Evolutionary conservation across 176 grass and related monocot genomes (phyloP).

Genomic region (Echinochloa phyllopogon): DNA sequence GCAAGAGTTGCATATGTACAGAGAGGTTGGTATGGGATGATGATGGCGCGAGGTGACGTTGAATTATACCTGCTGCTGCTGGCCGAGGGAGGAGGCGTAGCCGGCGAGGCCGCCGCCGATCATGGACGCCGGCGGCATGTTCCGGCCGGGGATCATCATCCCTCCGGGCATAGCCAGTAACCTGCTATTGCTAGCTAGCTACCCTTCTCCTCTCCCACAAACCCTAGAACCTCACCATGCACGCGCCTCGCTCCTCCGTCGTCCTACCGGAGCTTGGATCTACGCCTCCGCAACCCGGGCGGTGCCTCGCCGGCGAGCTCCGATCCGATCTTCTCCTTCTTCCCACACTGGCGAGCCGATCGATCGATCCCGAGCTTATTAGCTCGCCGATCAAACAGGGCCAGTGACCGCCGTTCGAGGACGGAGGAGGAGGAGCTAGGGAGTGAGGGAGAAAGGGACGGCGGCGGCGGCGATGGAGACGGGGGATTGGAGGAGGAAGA

Average conservation of each 20-base stretch:
- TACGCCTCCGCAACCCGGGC: not conserved
- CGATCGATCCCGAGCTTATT: not conserved
- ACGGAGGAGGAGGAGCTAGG: not conserved
- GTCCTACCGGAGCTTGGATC: conserved; percentile 32
- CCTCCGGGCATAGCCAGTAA: conserved; percentile 65
- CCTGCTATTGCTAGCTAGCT: not conserved
- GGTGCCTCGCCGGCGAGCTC: not conserved
- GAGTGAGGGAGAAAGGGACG: not conserved
- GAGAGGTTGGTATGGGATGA: too few relatives aligned
- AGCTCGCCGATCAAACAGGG: not conserved
- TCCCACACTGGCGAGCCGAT: not conserved
- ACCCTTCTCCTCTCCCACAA: not conserved
- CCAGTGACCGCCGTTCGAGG: not conserved
- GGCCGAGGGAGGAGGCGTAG: conserved; percentile 69
- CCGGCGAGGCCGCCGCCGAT: conserved; percentile 51
- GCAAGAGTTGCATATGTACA: not conserved
- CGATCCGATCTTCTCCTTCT: conserved; percentile 13
- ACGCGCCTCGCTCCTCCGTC: not conserved
- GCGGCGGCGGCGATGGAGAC: not conserved
- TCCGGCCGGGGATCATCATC: conserved; percentile 81
- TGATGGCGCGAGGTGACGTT: too few relatives aligned
- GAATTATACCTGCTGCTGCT: conserved; percentile 58
- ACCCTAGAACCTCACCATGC: conserved; percentile 44
- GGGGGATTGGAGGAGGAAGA: conserved; percentile 3
- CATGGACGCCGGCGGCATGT: conserved; percentile 58